These are phyloP conservation scores for Euptelea pleiosperma DNA, from an alignment of 164 flowering plant species.

Conservation along the genomic window DNA sequence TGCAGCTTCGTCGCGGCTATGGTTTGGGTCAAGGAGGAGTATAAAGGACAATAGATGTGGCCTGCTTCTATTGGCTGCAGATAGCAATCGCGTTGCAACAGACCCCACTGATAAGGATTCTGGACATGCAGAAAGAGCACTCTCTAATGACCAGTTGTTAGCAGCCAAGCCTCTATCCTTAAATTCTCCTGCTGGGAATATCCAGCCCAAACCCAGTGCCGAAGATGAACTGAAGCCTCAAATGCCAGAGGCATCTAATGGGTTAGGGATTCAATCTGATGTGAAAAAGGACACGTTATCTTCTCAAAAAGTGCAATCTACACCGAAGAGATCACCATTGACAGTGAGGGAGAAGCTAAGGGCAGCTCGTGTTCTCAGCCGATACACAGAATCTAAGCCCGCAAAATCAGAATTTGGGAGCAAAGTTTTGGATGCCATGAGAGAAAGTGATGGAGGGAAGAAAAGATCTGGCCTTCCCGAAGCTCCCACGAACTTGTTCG, in stretches of 20 bases:
- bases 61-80: conserved; percentile 29
- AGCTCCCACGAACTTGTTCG: conserved; percentile 81
- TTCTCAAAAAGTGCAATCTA: conserved; percentile 22
- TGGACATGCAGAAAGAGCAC: conserved; percentile 23
- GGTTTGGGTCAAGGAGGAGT: conserved; percentile 23
- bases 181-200: conserved; percentile 16
- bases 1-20: conserved; percentile 15
- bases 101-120: conserved; percentile 26
- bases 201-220: conserved; percentile 13
- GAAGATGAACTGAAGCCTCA: conserved; percentile 19
- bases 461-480: conserved; percentile 77
- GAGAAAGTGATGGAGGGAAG: conserved; percentile 73
- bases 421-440: conserved; percentile 64
- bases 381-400: conserved; percentile 56
- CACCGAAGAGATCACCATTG: conserved; percentile 46
- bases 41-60: conserved; percentile 22
- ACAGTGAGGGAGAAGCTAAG: conserved; percentile 86
- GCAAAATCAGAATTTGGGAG: conserved; percentile 56
- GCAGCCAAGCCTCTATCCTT: conserved; percentile 18
- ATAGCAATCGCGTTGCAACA: conserved; percentile 36
- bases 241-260: conserved; percentile 25
- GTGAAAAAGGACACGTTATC: conserved; percentile 14
- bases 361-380: conserved; percentile 82
- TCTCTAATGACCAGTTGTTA: conserved; percentile 22
- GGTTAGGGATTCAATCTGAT: conserved; percentile 18